Base-by-base conservation (phyloP, 2,329 filamentous ascomycete species). In the Xylariaceae sp. region DNA sequence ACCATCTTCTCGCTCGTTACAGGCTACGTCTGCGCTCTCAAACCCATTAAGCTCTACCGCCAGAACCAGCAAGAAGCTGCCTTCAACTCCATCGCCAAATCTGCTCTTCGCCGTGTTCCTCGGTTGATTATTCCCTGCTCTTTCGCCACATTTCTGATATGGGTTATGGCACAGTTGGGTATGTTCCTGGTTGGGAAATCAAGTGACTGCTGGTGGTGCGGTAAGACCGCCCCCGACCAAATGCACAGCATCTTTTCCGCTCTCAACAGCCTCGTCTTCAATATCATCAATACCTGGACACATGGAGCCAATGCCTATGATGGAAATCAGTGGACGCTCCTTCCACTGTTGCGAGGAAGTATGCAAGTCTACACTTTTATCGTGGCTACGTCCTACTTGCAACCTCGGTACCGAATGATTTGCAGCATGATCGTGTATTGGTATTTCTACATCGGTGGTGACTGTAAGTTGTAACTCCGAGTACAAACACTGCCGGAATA, bases 1-100 rank as follows among this genome's bases (percentile, higher is more conserved):
- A 79, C 82, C 13, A 82, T 87, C 56, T 87, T 87, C 68, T 79
- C 84, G 61, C 74, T 87, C 43, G 81, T 86, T 38, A 82, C 83
- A 18, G 82, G 82, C 51, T 86, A 84, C 60, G 82, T 85, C 47
- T 85, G 83, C 68, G 78, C 80, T 3, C 73, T 85, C 47, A 84
- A 84, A 61, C 80, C 82, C 14, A 75, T 86, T 53, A 74, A 76
- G 48, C 75, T 80, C 47, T 78, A 73, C 61, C 75, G 79, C 48
- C 70, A 77, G 31, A 81, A 80, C 47, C 75, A 80, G 58, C 74
- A 75, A 50, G 75, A 80, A 40, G 73, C 72, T 1, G 80, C 81
- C 12, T 78, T 82, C 57, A 70, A 64, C 17, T 75, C 77, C 38
- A 75, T 86, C 56, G 76, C 79, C 51, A 77, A 75, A 56, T 82